A percentile compares a stretch with the other conserved stretches of the same genome.
Evolutionary conservation across 768 basidiomycete species (phyloP).

Genomic region (Coprinellus aureogranulatus): DNA sequence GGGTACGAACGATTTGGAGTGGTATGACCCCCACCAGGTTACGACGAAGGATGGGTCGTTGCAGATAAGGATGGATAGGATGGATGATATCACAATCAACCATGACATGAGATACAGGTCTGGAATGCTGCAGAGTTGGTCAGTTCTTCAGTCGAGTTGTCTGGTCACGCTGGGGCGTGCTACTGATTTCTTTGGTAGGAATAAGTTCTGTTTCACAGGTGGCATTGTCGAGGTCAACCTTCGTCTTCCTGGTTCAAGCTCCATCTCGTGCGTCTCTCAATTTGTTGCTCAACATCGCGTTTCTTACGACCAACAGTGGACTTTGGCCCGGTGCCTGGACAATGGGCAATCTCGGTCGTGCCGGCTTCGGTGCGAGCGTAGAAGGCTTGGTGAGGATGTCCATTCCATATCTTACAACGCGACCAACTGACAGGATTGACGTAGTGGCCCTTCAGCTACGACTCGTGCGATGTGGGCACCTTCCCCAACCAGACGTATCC

Average conservation of each 20-base stretch:
- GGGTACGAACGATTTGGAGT: conserved; percentile 70
- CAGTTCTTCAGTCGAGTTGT: too few species aligned
- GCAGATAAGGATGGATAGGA: conserved; percentile 64
- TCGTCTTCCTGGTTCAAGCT: conserved; percentile 27
- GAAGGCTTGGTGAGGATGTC: conserved; percentile 64
- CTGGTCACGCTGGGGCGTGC: too few species aligned
- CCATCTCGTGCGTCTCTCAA: conserved; percentile 19
- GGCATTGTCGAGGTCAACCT: conserved; percentile 54
- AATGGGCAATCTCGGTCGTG: conserved; percentile 56
- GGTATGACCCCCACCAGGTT: conserved; percentile 68
- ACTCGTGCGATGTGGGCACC: conserved; percentile 77
- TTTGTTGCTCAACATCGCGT: too few species aligned
- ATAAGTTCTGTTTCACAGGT: conserved; percentile 76
- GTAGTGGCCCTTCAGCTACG: conserved; percentile 68
- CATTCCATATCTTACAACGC: too few species aligned
- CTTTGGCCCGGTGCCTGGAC: conserved; percentile 42
- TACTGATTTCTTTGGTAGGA: too few species aligned
- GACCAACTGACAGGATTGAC: too few species aligned
- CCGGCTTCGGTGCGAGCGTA: conserved; percentile 65
- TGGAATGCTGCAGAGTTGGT: conserved; percentile 41
- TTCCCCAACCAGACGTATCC: conserved; percentile 71
- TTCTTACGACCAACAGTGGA: conserved; percentile 20
- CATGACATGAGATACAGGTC: conserved; percentile 71
- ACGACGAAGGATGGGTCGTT: conserved; percentile 72
- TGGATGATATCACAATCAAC: conserved; percentile 32